Conservation (phyloP, 1,284 basidiomycete species). For the Ceratobasidium sp. region DNA sequence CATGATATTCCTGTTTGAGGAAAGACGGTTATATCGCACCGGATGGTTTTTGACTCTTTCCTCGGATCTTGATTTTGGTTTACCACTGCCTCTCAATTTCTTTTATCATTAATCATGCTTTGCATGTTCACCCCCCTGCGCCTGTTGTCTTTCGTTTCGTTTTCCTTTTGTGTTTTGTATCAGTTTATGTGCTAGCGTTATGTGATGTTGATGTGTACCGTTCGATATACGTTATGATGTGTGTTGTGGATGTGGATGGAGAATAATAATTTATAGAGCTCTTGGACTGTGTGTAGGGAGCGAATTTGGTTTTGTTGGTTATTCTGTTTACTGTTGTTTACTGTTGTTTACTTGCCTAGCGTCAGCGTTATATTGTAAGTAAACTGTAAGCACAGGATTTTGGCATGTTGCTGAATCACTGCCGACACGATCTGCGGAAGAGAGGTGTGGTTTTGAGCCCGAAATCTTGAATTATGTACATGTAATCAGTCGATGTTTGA, state of each 20-base stretch:
- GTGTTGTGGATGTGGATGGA: not conserved
- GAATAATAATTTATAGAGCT: conserved; percentile 17
- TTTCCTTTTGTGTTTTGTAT: conserved; percentile 20
- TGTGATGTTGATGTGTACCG: not conserved
- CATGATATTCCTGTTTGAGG: not conserved
- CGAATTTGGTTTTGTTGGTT: too few species aligned
- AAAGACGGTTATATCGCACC: not conserved
- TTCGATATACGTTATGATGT: conserved; percentile 1
- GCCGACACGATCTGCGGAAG: too few species aligned
- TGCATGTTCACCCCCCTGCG: not conserved
- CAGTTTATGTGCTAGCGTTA: conserved; percentile 7
- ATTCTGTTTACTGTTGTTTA: too few species aligned
- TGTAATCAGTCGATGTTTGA: too few species aligned
- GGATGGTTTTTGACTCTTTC: conserved; percentile 2
- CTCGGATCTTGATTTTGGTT: not conserved
- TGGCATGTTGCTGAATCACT: too few species aligned
- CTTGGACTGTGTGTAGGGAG: too few species aligned
- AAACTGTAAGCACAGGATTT: too few species aligned
- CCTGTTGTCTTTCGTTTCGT: conserved; percentile 21
- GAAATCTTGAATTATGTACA: too few species aligned
- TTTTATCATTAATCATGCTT: conserved; percentile 8
- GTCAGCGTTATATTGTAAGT: too few species aligned
- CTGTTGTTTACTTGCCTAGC: too few species aligned
- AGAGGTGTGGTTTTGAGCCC: too few species aligned
- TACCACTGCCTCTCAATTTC: not conserved